Base-by-base conservation (phyloP, 2,329 filamentous ascomycete species). In the Ophiognomonia clavigignenti-juglandacearum region DNA sequence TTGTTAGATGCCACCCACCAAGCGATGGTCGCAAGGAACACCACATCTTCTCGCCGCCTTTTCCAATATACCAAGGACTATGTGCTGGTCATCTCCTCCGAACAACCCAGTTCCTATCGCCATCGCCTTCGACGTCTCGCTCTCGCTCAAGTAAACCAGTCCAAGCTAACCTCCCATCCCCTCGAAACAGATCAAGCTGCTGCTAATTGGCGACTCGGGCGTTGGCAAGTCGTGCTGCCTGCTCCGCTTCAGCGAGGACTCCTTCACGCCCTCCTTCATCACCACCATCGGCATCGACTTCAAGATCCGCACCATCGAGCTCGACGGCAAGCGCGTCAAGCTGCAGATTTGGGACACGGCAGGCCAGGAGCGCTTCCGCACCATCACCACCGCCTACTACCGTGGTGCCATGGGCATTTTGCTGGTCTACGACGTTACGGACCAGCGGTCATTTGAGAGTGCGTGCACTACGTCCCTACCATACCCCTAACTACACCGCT, bases 241-340 rank as follows among this genome's bases (percentile, higher is more conserved):
- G 67, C 77, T 96, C 64, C 88, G 91, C 60, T 96, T 96, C 77
- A 95, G 89, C 71, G 91, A 96, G 73, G 91, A 96, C 76, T 95
- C 88, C 39, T 96, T 96, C 74, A 96, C 91, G 44, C 91, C 91
- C 36, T 95, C 89, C 59, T 96, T 96, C 78, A 96, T 96, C 76
- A 96, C 91, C 54, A 98, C 93, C 54, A 98, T 98, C 71, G 93
- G 93, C 59, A 97, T 98, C 75, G 93, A 98, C 74, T 98, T 98
- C 78, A 98, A 98, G 80, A 98, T 98, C 67, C 83, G 93, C 58
- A 98, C 93, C 56, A 98, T 98, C 73, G 93, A 98, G 74, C 78
- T 98, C 59, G 93, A 98, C 72, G 92, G 92, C 66, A 98, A 98
- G 82, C 82, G 92, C 54, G 93, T 98, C 62, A 98, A 98, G 79